Percentiles rank a stretch among this genome's conserved stretches.
These are phyloP conservation scores for Xeromyces bisporus DNA, from an alignment of 495 filamentous ascomycete genomes.

Conservation along the genomic window DNA sequence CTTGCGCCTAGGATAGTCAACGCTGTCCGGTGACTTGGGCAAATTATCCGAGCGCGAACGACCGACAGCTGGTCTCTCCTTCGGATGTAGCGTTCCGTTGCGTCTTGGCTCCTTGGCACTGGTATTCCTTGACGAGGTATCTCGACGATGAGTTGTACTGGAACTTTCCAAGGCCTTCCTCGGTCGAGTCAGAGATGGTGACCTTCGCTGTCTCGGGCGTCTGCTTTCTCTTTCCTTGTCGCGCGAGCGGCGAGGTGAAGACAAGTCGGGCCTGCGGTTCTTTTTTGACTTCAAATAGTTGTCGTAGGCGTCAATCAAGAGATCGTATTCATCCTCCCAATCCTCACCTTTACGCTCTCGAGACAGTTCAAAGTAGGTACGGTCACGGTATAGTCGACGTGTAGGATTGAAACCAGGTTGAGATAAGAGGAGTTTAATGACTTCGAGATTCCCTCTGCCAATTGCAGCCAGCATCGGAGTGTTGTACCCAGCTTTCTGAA, in stretches of 20 bases:
- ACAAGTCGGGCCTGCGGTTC: conserved; percentile 19
- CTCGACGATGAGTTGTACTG: conserved; percentile 10
- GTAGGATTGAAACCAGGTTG: conserved; percentile 68
- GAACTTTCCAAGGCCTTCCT: conserved; percentile 24
- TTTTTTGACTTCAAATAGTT: conserved; percentile 32
- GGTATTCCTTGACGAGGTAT: conserved; percentile 14
- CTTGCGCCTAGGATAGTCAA: conserved; percentile 14
- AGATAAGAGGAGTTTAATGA: conserved; percentile 62
- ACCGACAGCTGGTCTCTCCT: conserved; percentile 12
- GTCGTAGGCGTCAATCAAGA: conserved; percentile 67
- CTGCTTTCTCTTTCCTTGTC: conserved; percentile 38
- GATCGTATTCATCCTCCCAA: conserved; percentile 77
- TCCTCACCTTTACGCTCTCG: conserved; percentile 62
- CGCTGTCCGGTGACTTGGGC: too few species aligned
- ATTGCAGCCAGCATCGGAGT: conserved; percentile 93
- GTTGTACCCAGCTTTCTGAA: conserved; percentile 38
- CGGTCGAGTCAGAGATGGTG: conserved; percentile 28
- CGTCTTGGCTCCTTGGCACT: conserved; percentile 18
- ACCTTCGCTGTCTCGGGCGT: conserved; percentile 30
- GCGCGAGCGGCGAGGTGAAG: conserved; percentile 42
- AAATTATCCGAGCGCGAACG: conserved; percentile 9
- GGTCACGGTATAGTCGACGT: conserved; percentile 43
- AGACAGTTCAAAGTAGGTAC: conserved; percentile 73
- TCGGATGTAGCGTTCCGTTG: conserved; percentile 10
- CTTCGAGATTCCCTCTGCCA: conserved; percentile 69